Percentiles rank a stretch among this genome's conserved stretches.
Evolutionary conservation across 768 basidiomycete species (phyloP).

Genomic region (Neoboletus subvelutipes): DNA sequence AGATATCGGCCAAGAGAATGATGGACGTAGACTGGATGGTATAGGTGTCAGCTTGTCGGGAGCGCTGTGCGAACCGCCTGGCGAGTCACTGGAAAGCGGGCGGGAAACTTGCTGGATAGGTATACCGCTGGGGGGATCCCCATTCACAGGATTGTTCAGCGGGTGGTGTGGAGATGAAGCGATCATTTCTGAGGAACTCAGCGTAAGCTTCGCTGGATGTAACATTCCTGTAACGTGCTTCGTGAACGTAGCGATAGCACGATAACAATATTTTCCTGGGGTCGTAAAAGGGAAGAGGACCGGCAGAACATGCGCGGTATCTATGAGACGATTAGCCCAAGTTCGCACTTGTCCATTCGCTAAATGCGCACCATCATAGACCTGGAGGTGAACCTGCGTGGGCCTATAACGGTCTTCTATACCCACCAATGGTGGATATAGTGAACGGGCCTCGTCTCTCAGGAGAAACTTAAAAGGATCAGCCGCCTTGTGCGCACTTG

Average conservation of each 20-base stretch:
- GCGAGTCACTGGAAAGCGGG: slow-evolving; percentile 2
- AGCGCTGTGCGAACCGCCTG: background rate
- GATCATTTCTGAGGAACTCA: slow-evolving; percentile 11
- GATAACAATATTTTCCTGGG: slow-evolving; percentile 77
- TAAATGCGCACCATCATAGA: slow-evolving; percentile 70
- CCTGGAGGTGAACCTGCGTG: slow-evolving; percentile 87
- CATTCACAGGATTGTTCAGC: slow-evolving; percentile 3
- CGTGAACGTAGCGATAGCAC: slow-evolving; percentile 70
- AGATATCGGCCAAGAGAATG: slow-evolving; percentile 15
- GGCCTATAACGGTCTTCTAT: slow-evolving; percentile 55
- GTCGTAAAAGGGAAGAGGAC: slow-evolving; percentile 75
- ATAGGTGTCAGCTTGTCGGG: background rate
- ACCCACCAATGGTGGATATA: slow-evolving; percentile 58
- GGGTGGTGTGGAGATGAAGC: background rate
- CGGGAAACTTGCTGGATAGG: slow-evolving; percentile 2
- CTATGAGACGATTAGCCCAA: slow-evolving; percentile 34
- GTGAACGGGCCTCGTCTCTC: slow-evolving; percentile 39
- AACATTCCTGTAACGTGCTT: slow-evolving; percentile 60
- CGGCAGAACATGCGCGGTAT: slow-evolving; percentile 71
- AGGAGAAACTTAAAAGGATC: slow-evolving; percentile 68
- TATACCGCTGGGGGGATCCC: background rate
- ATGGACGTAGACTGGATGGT: slow-evolving; percentile 2
- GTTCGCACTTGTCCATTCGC: slow-evolving; percentile 22
- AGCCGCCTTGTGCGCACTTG: slow-evolving; percentile 88
- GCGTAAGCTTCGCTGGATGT: slow-evolving; percentile 10